Conservation (phyloP, 192 early-diverging fungal species). For the Umbelopsis sp. region DNA sequence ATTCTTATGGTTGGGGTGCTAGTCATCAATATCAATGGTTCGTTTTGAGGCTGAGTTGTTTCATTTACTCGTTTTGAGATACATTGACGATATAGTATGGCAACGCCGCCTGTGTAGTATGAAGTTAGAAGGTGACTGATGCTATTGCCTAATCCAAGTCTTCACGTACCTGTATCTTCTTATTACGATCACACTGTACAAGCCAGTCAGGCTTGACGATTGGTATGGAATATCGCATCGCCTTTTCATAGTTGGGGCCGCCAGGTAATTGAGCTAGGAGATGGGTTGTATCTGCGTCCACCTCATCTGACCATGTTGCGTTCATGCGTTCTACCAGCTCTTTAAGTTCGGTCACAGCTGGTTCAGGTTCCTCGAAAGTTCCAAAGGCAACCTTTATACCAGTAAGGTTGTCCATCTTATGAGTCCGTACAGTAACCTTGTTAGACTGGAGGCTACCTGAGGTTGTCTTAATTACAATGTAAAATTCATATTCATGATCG, state of each 20-base stretch:
- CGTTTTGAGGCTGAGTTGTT: neutral
- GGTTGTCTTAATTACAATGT: constrained; percentile 89
- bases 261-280: constrained; percentile 82
- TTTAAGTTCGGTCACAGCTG: constrained; percentile 76
- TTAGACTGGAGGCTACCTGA: constrained; percentile 86
- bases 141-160: neutral
- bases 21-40: neutral
- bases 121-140: neutral
- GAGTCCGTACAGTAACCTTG: constrained; percentile 75
- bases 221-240: constrained; percentile 89
- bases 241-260: constrained; percentile 86
- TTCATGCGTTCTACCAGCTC: constrained; percentile 79
- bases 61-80: constrained; percentile 23
- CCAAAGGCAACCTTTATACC: constrained; percentile 97
- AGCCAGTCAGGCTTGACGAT: constrained; percentile 96
- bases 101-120: constrained; percentile 43
- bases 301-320: constrained; percentile 83
- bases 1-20: neutral
- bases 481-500: constrained; percentile 87
- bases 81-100: constrained; percentile 57
- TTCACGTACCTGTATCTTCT: constrained; percentile 76
- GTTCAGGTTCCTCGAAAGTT: constrained; percentile 71
- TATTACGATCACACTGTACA: constrained; percentile 84
- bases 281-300: constrained; percentile 90
- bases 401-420: constrained; percentile 95